A percentile compares a stretch with the other conserved stretches of the same genome.
Evolutionary conservation across 2,329 filamentous ascomycete species (phyloP).

Genomic region (Alternaria sp.): DNA sequence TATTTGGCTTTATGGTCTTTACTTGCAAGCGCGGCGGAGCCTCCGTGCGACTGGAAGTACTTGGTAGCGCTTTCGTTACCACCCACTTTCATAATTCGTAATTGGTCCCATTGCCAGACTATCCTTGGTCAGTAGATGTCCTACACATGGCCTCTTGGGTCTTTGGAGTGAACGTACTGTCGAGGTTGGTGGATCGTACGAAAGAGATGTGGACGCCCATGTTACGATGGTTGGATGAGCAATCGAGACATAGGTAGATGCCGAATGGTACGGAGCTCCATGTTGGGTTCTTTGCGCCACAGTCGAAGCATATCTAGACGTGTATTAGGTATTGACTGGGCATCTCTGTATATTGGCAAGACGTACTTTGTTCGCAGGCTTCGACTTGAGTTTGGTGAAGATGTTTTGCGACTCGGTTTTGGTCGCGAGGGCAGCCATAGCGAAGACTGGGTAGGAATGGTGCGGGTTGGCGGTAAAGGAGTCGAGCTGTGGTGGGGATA

Average conservation of each 20-base stretch:
- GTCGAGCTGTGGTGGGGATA: constrained; percentile 42
- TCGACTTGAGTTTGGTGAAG: constrained; percentile 95
- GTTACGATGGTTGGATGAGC: constrained; percentile 95
- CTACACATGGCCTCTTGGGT: neutral
- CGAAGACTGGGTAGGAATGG: constrained; percentile 35
- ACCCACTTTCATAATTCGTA: constrained; percentile 96
- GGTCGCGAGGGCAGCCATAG: constrained; percentile 73
- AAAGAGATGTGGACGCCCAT: constrained; percentile 99
- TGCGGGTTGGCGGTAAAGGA: constrained; percentile 35
- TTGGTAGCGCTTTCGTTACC: constrained; percentile 98
- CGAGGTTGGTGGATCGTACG: constrained; percentile 96
- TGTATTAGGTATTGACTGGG: constrained; percentile 35
- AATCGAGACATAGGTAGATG: constrained; percentile 98
- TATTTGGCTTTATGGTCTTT: constrained; percentile 98
- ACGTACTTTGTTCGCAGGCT: constrained; percentile 90
- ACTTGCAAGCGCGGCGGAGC: constrained; percentile 90
- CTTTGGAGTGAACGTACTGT: constrained; percentile 71
- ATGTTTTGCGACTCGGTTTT: constrained; percentile 97
- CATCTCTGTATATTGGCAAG: constrained; percentile 22
- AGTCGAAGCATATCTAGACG: constrained; percentile 93
- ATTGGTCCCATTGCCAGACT: constrained; percentile 97
- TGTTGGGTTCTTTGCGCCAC: constrained; percentile 94
- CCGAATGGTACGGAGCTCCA: constrained; percentile 98
- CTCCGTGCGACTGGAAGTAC: constrained; percentile 97
- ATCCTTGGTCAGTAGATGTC: constrained; percentile 38